These are phyloP conservation scores for Trichomonascaceae sp. DNA, from an alignment of 1,139 yeast genomes.

Conservation along the genomic window DNA sequence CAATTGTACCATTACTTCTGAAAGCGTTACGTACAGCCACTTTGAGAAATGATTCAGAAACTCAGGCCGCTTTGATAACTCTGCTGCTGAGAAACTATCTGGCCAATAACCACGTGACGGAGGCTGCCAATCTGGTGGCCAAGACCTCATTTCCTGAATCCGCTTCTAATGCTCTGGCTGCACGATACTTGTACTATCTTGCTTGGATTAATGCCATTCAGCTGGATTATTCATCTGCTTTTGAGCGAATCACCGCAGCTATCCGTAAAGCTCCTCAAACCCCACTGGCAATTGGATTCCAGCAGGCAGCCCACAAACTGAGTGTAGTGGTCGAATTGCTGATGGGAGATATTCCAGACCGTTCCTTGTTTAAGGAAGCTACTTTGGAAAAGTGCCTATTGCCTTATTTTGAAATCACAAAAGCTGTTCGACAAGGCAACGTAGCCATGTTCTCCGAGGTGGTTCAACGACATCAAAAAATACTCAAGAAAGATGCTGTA, in stretches of 20 bases:
- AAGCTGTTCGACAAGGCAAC: constrained; percentile 92
- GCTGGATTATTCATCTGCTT: constrained; percentile 85
- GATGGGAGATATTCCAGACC: constrained; percentile 97
- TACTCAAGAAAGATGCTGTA: constrained; percentile 70
- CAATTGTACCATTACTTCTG: constrained; percentile 64
- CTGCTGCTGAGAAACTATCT: constrained; percentile 76
- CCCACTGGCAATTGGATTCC: constrained; percentile 72
- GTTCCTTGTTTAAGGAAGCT: constrained; percentile 67
- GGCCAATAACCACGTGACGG: constrained; percentile 71
- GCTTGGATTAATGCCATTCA: constrained; percentile 89
- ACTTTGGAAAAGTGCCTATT: constrained; percentile 52
- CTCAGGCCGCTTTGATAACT: constrained; percentile 82
- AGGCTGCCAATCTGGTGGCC: constrained; percentile 84
- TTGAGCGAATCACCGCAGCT: constrained; percentile 85
- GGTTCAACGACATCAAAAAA: constrained; percentile 56
- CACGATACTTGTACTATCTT: constrained; percentile 85
- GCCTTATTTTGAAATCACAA: constrained; percentile 83
- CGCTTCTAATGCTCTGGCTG: constrained; percentile 83
- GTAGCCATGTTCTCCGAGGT: constrained; percentile 72
- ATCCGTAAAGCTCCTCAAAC: constrained; percentile 98
- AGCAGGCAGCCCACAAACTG: constrained; percentile 85
- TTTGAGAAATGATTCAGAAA: constrained; percentile 86
- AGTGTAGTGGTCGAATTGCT: constrained; percentile 83
- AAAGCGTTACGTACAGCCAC: constrained; percentile 80
- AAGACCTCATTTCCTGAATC: constrained; percentile 82